Percentiles rank a stretch among this genome's conserved stretches.
Evolutionary conservation across 2,329 filamentous ascomycete genomes (phyloP).

Genomic region (Teratosphaeria zuluensis): DNA sequence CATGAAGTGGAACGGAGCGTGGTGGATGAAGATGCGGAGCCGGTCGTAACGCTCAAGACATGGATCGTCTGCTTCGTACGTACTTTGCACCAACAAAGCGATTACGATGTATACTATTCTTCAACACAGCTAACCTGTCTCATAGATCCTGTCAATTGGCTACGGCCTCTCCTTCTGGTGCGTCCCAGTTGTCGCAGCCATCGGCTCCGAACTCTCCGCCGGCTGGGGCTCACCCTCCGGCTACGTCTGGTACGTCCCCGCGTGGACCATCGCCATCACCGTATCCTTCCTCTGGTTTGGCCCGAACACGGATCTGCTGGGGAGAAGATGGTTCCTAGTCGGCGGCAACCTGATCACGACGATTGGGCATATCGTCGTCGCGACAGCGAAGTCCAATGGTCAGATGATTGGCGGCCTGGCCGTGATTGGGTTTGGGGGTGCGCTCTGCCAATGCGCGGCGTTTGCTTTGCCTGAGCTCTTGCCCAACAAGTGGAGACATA

Average conservation of each 20-base stretch:
- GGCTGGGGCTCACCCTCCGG: constrained; percentile 20
- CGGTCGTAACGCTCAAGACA: constrained; percentile 14
- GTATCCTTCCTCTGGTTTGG: constrained; percentile 18
- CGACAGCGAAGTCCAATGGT: constrained; percentile 8
- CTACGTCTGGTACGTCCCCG: constrained; percentile 25
- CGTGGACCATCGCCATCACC: constrained; percentile 14
- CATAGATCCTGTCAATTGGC: constrained; percentile 22
- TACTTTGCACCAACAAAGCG: neutral
- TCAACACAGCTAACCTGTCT: neutral
- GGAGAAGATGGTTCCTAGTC: constrained; percentile 39
- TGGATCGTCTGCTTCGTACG: constrained; percentile 14
- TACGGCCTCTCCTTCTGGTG: constrained; percentile 29
- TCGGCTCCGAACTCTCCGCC: constrained; percentile 19
- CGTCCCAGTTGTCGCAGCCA: constrained; percentile 22
- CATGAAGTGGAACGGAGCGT: neutral
- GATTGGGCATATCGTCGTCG: constrained; percentile 10
- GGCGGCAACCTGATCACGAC: constrained; percentile 29
- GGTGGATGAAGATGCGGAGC: constrained; percentile 5
- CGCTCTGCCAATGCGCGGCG: constrained; percentile 11
- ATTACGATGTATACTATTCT: neutral
- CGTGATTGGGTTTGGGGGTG: constrained; percentile 13
- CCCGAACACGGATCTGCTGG: constrained; percentile 40
- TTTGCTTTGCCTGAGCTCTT: constrained; percentile 7
- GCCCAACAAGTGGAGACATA: constrained; percentile 15
- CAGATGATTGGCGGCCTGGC: constrained; percentile 8